Base-by-base conservation (phyloP, 768 basidiomycete genomes). In the Lyophyllum shimeji region DNA sequence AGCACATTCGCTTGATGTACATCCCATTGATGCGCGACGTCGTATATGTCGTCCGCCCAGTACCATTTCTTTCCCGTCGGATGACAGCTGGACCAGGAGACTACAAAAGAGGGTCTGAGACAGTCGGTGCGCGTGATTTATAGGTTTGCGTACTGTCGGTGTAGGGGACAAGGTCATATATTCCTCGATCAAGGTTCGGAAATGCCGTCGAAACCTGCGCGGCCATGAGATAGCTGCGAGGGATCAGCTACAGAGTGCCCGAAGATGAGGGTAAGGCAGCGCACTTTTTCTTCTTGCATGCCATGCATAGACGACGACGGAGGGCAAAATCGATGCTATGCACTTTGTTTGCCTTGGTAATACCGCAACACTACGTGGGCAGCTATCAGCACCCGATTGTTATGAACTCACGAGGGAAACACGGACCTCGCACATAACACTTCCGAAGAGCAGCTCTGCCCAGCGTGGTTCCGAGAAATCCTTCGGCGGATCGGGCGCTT, bases 1-100 rank as follows among this genome's bases (percentile, higher is more conserved):
- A 15, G 39, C 2, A 40, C 47, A 60, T 48, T 21, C 64, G 51
- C 7, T 67, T 66, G 53, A 11, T 63, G 57, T 0, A 1, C 52
- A 1, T 27, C 63, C 17, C 68, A 59, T 24, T 50, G 54, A 12
- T 21, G 9, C 4, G 61, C 57, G 52, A 73, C 67, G 2, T 60
- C 43, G 7, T 61, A 46, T 18, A 76, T 63, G 48, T 75, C 75
- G 3, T 42, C 25, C 18, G 60, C 60, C 74, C 73, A 75, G 57
- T 68, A 75, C 46, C 65, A 75, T 34, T 63, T 63, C 48, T 69
- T 72, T 2, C 24, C 52, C 9, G 65, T 66, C 5, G 60, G 45
- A 46, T 65, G 57, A 1, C 67, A 66, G 55, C 68, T 66, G 3
- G 65, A 27, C 66, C 68, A 67, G 11, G 67, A 69, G 23, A 68